Conservation (phyloP, 2,329 filamentous ascomycete genomes). For the Acrocalymma vagum region DNA sequence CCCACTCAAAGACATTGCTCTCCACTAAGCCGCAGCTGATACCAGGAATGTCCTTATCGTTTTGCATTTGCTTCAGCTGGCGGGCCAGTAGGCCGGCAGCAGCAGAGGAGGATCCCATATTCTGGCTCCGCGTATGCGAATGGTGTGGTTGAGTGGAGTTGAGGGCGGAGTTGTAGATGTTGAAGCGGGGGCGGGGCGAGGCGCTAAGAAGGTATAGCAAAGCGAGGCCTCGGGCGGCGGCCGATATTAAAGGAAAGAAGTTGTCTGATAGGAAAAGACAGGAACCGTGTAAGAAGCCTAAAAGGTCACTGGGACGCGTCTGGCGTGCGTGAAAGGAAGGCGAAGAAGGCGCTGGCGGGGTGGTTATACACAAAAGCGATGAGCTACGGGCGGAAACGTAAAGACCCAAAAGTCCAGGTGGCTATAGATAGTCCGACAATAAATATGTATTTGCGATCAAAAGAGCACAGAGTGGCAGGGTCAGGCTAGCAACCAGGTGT, state of each 20-base stretch:
- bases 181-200: background rate
- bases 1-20: slow-evolving; percentile 95
- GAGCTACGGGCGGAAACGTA: too few species aligned
- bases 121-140: slow-evolving; percentile 9
- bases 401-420: too few species aligned
- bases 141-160: slow-evolving; percentile 14
- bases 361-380: slow-evolving; percentile 13
- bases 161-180: slow-evolving; percentile 8
- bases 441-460: slow-evolving; percentile 7
- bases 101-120: slow-evolving; percentile 54
- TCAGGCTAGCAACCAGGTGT: slow-evolving; percentile 9
- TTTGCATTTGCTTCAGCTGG: slow-evolving; percentile 95
- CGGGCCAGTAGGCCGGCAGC: slow-evolving; percentile 79
- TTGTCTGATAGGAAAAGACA: slow-evolving; percentile 2
- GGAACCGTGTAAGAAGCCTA: slow-evolving; percentile 1
- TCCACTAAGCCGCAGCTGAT: slow-evolving; percentile 91
- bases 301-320: background rate
- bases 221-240: slow-evolving; percentile 6
- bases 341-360: slow-evolving; percentile 25
- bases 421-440: background rate
- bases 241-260: slow-evolving; percentile 9
- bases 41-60: slow-evolving; percentile 87
- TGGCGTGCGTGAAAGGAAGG: slow-evolving; percentile 12
- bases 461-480: slow-evolving; percentile 16
- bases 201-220: too few species aligned